Evolutionary conservation across 345 rosid species (phyloP), one percentile per base, ranked within the genome.

Genomic region (Eucalyptus sp.): DNA sequence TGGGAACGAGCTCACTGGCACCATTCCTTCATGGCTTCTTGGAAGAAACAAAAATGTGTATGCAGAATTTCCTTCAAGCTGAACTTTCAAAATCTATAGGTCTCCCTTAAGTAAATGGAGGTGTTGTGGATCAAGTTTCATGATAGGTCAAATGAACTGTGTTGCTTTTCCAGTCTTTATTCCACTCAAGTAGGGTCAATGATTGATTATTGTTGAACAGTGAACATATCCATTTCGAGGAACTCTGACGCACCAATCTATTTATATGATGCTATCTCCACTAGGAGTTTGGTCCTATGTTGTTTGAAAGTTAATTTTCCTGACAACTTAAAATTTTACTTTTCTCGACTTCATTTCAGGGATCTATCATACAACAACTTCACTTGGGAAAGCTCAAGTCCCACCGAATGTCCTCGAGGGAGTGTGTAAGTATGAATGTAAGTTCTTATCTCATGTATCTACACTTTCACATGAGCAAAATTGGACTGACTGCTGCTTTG

Each of bases 311-410:
- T 76, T 10, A 37, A 7, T 76, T 37, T 22, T 76, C 15, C 27
- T 10, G 48, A 37, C 27, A 2, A 76, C 83, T 68, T 31, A 10
- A 76, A 37, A 12, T 48, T 60, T 22, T 66, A 25, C 33, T 29
- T 29, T 44, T 87, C 68, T 58, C 18, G 6, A 16, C 29, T 89
- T 60, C 64, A 52, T 80, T 90, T 87, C 93, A 96, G 99, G 88
- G 98, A 97, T 93, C 89, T 96, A 88, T 96, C 99, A 49, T 92
- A 89, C 89, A 97, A 97, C 89, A 95, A 96, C 90, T 96, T 97
- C 89, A 94, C 97, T 3, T 92, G 92, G 93, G 95, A 91, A 87
- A 90, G 90, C 92, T 93, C 99, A 88, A 90, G 93, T 91, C 95
- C 93, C 29, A 14, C 8, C 33, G 92, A 89, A 27, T 97, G 99